Percentiles rank a stretch among this genome's conserved stretches.
phyloP scores from a whole-genome alignment of 2,329 filamentous ascomycete species.

The Rutstroemia sp. region DNA sequence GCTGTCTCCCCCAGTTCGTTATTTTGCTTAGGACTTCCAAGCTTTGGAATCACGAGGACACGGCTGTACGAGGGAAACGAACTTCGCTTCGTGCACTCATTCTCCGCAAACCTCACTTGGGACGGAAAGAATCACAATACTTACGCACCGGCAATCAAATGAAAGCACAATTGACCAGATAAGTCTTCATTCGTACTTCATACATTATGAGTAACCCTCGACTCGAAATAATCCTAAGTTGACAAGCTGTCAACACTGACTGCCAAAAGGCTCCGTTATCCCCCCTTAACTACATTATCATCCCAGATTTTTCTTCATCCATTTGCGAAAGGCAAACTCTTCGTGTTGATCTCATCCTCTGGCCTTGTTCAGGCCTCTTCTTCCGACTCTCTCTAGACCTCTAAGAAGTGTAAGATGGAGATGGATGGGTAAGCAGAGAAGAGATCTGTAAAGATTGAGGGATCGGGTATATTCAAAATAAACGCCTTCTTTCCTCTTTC shows the following conservation, averaged over 20 bases:
- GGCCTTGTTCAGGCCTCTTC: neutral
- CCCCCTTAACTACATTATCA: neutral
- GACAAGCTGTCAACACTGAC: neutral
- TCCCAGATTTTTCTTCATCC: neutral
- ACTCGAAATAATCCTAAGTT: neutral
- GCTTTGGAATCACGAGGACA: no score
- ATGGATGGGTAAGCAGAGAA: neutral
- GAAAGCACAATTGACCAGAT: no score
- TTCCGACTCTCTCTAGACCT: neutral
- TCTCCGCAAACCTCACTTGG: no score
- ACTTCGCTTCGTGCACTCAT: no score
- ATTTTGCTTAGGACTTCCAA: no score
- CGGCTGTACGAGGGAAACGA: no score
- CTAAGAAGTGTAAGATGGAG: neutral
- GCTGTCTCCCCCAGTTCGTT: no score
- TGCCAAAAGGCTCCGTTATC: neutral
- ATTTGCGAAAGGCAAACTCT: neutral
- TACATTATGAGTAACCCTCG: neutral
- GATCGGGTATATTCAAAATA: neutral
- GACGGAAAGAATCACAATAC: no score
- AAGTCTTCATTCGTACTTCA: neutral
- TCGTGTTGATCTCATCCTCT: neutral
- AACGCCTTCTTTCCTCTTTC: neutral
- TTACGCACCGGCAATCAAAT: no score
- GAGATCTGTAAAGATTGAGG: neutral